Evolutionary conservation across 2,329 filamentous ascomycete species (phyloP).

Genomic region (Ceratocystis ficicola): DNA sequence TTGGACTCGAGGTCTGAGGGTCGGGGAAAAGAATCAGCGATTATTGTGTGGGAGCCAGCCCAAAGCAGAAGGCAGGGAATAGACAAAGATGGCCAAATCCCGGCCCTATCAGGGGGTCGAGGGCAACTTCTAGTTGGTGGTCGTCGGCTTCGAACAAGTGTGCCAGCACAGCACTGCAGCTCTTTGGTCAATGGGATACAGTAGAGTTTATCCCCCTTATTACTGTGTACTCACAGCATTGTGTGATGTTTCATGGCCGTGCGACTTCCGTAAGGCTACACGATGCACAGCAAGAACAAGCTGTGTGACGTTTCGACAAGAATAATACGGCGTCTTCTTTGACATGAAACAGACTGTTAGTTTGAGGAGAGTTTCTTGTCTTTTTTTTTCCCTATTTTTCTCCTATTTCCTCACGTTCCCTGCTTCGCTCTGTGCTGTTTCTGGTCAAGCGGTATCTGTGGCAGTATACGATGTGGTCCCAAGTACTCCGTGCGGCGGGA

Average conservation of each 20-base stretch:
- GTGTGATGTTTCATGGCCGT: not conserved
- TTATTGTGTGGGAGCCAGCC: not conserved
- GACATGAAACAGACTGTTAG: not conserved
- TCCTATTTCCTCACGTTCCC: not conserved
- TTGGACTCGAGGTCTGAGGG: not conserved
- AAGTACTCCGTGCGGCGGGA: conserved; percentile 14
- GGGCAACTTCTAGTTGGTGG: not conserved
- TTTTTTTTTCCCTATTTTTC: not conserved
- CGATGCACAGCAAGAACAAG: not conserved
- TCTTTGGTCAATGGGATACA: no score
- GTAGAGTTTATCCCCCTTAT: not conserved
- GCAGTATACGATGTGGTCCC: not conserved
- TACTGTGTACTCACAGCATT: not conserved
- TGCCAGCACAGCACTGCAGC: not conserved
- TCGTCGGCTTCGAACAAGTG: not conserved
- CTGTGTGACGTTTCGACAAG: conserved; percentile 11
- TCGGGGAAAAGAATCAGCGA: not conserved
- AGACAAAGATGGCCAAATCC: not conserved
- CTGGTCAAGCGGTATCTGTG: not conserved
- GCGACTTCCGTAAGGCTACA: conserved; percentile 8
- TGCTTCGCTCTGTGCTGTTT: not conserved
- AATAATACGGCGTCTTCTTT: conserved; percentile 3
- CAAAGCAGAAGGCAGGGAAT: not conserved
- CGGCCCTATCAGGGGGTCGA: no score
- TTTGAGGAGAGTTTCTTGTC: conserved; percentile 5